Percentiles rank a stretch among this genome's conserved stretches.
Conservation (phyloP, 192 early-diverging fungal genomes). For the Spinellus fusiger region DNA sequence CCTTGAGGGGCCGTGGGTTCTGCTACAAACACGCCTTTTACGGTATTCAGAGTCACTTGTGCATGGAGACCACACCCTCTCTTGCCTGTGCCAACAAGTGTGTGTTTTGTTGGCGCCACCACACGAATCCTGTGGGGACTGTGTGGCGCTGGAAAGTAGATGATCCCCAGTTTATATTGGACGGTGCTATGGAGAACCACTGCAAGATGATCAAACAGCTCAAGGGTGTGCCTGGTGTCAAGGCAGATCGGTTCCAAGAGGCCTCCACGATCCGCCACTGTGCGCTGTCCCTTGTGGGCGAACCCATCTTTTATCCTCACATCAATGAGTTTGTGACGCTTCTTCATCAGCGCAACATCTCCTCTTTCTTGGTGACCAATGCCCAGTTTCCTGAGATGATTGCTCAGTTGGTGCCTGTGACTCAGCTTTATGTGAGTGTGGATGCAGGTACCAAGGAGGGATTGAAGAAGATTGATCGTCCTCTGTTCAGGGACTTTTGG, state of each 20-base stretch:
- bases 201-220: conserved; percentile 71
- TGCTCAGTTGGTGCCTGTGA: conserved; percentile 54
- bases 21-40: conserved; percentile 79
- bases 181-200: conserved; percentile 64
- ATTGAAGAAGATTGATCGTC: conserved; percentile 70
- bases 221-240: conserved; percentile 71
- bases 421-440: conserved; percentile 69
- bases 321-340: conserved; percentile 71
- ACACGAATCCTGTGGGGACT: conserved; percentile 68
- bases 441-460: conserved; percentile 73
- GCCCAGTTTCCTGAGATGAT: conserved; percentile 71
- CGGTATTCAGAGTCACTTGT: conserved; percentile 66
- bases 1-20: conserved; percentile 62
- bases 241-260: conserved; percentile 66
- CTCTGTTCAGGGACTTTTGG: conserved; percentile 73
- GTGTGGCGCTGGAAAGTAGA: conserved; percentile 68
- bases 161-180: conserved; percentile 56
- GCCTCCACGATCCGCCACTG: conserved; percentile 59
- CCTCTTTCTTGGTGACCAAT: conserved; percentile 71
- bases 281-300: conserved; percentile 67
- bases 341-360: conserved; percentile 59
- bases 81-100: conserved; percentile 77
- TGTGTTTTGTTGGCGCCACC: conserved; percentile 65
- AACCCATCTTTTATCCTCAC: conserved; percentile 61
- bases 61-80: conserved; percentile 73